Evolutionary conservation across 495 filamentous ascomycete genomes (phyloP).

Genomic region (Clavariopsis aquatica): DNA sequence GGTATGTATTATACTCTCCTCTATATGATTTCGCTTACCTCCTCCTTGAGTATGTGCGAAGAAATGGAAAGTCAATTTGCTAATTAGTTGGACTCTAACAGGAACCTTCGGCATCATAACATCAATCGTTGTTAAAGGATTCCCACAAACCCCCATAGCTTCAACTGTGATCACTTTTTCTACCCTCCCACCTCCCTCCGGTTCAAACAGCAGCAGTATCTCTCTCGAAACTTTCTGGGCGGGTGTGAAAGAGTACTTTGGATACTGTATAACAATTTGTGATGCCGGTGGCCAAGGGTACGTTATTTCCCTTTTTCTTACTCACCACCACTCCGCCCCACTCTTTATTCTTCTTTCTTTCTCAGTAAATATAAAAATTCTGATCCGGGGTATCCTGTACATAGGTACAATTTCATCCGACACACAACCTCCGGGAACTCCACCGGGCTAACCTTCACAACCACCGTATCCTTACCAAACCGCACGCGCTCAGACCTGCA

Average conservation of each 20-base stretch:
- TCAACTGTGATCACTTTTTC: constrained; percentile 17
- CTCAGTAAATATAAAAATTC: too few relatives aligned
- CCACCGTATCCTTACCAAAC: constrained; percentile 20
- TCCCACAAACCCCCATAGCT: constrained; percentile 4
- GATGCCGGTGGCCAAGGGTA: constrained; percentile 27
- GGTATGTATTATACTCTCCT: constrained; percentile 23
- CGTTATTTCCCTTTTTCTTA: not conserved
- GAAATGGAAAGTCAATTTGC: too few relatives aligned
- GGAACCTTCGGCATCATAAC: constrained; percentile 33
- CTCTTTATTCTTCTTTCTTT: not conserved
- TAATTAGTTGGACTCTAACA: not conserved
- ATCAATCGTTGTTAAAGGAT: constrained; percentile 25
- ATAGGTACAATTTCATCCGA: constrained; percentile 35
- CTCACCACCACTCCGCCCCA: not conserved
- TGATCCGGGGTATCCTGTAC: too few relatives aligned
- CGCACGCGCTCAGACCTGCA: not conserved
- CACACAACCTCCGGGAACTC: constrained; percentile 2
- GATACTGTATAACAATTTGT: not conserved
- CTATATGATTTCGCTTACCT: not conserved
- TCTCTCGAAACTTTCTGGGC: constrained; percentile 27
- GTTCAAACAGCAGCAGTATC: not conserved
- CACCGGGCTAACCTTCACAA: constrained; percentile 21
- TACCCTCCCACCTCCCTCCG: not conserved
- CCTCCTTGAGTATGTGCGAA: too few relatives aligned
- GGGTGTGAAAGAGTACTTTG: constrained; percentile 23